These are phyloP conservation scores for Collariella sp. DNA, from an alignment of 495 filamentous ascomycete genomes.

Conservation along the genomic window DNA sequence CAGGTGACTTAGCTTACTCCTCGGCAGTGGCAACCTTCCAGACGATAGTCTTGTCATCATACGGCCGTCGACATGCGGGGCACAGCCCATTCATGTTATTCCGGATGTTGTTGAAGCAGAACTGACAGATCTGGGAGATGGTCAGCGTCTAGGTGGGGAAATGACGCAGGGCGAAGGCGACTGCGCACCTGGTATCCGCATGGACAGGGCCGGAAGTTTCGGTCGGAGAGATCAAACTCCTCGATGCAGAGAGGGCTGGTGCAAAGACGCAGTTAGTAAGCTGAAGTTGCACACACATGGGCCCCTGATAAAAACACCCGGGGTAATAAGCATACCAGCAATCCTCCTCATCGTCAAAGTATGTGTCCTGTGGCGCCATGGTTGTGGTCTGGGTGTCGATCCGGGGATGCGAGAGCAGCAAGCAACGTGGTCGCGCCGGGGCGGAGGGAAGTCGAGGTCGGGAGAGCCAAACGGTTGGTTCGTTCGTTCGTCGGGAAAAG, in stretches of 20 bases:
- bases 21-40: conserved; percentile 89
- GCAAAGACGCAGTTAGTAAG: conserved; percentile 12
- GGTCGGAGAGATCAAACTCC: conserved; percentile 94
- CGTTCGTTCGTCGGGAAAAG: background rate
- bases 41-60: conserved; percentile 93
- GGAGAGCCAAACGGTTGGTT: conserved; percentile 6
- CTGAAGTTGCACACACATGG: background rate
- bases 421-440: conserved; percentile 12
- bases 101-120: conserved; percentile 98
- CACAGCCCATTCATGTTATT: conserved; percentile 91
- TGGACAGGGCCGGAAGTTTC: conserved; percentile 94
- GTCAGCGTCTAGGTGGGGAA: conserved; percentile 18
- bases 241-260: conserved; percentile 92
- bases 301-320: background rate
- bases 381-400: conserved; percentile 27
- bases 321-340: conserved; percentile 54
- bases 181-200: conserved; percentile 88
- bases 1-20: conserved; percentile 52
- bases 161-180: background rate
- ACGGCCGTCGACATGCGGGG: conserved; percentile 88
- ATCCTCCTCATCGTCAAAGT: conserved; percentile 96
- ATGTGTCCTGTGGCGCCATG: conserved; percentile 82
- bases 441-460: background rate
- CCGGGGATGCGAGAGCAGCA: background rate
- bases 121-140: conserved; percentile 79